Conservation (phyloP, 331 rosid species). For the Quercus phellos region DNA sequence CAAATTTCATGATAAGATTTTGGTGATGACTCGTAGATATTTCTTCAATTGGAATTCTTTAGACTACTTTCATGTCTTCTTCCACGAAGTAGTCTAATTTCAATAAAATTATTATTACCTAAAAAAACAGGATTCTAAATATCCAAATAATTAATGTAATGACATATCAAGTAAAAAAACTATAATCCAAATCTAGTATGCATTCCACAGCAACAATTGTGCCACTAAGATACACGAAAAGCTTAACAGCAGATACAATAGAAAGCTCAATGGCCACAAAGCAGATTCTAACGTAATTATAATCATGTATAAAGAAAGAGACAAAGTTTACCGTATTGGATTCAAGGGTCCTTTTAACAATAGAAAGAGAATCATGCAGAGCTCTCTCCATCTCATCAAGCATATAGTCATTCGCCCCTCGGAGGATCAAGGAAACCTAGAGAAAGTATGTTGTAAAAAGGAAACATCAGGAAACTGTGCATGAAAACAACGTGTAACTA, state of each 20-base stretch:
- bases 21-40: not conserved
- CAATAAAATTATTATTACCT: not conserved
- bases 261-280: not conserved
- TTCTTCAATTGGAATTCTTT: too few relatives aligned
- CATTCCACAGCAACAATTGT: not conserved
- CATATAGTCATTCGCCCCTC: slow-evolving; percentile 99
- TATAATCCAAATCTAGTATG: not conserved
- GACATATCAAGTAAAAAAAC: not conserved
- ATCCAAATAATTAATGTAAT: not conserved
- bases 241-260: not conserved
- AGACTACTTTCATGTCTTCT: too few relatives aligned
- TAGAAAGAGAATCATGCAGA: slow-evolving; percentile 88
- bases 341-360: slow-evolving; percentile 93
- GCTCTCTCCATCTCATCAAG: slow-evolving; percentile 99
- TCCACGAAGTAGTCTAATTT: too few relatives aligned
- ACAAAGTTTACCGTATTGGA: slow-evolving; percentile 67
- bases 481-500: slow-evolving; percentile 7
- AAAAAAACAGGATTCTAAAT: not conserved
- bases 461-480: not conserved
- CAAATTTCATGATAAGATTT: not conserved
- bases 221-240: not conserved
- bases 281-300: not conserved
- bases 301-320: not conserved
- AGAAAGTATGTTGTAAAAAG: slow-evolving; percentile 15
- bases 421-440: slow-evolving; percentile 79